Base-by-base conservation (phyloP, 441 rosid genomes). In the Metrosideros polymorpha region DNA sequence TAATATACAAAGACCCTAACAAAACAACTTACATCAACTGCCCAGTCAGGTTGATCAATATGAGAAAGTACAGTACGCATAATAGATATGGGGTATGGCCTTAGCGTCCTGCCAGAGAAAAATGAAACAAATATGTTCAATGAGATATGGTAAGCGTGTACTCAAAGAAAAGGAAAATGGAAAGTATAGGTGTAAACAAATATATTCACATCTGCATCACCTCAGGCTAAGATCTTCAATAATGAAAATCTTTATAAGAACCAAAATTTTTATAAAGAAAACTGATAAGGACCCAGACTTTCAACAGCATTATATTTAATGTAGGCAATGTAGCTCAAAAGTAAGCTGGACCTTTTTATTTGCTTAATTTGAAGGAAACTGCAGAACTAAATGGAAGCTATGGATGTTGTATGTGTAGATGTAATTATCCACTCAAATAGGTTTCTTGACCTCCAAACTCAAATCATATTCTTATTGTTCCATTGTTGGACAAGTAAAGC, bases 11-110 rank as follows among this genome's bases (percentile, higher is more conserved):
- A 71, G 9, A 22, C 25, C 79, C 24, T 71, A 71, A 52, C 32
- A 42, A 57, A 66, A 30, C 30, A 84, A 92, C 98, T 96, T 86
- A 97, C 99, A 91, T 94, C 97, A 87, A 90, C 75, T 76, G 98
- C 99, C 99, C 99, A 95, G 86, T 96, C 99, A 89, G 99, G 99
- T 89, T 84, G 90, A 12, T 94, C 94, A 83, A 98, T 91, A 86
- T 89, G 92, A 82, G 91, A 90, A 89, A 98, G 99, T 85, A 96
- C 95, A 82, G 82, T 27, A 83, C 93, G 95, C 87, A 87, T 91
- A 66, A 91, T 85, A 77, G 98, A 98, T 87, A 98, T 94, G 39
- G 94, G 99, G 92, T 90, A 95, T 55, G 98, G 99, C 90, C 96
- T 95, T 83, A 96, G 91, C 3, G 91, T 86, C 88, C 99, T 98